Evolutionary conservation across 768 basidiomycete genomes (phyloP).

Genomic region (Candolleomyces efflorescens): DNA sequence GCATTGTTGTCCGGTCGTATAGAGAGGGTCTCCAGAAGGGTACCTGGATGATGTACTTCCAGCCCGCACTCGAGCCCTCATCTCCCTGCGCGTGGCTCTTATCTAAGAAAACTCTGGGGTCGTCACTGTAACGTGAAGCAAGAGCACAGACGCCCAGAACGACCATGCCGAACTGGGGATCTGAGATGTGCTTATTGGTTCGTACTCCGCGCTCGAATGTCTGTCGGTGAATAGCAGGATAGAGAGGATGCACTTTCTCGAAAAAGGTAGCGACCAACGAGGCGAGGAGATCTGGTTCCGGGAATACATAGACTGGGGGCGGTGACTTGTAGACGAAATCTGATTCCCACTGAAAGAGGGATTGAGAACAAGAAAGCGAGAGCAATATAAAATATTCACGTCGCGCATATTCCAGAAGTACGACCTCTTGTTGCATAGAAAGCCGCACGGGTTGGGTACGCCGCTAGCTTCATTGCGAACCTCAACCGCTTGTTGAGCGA

Average conservation of each 20-base stretch:
- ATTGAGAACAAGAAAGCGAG: background rate
- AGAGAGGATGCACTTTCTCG: slow-evolving; percentile 38
- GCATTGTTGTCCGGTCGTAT: slow-evolving; percentile 52
- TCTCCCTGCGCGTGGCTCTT: slow-evolving; percentile 25
- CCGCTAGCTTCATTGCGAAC: background rate
- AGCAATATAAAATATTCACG: slow-evolving; percentile 13
- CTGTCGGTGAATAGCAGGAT: slow-evolving; percentile 66
- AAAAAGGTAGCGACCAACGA: slow-evolving; percentile 60
- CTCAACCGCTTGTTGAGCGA: slow-evolving; percentile 32
- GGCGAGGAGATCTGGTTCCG: slow-evolving; percentile 43
- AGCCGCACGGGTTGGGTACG: background rate
- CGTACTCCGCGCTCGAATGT: slow-evolving; percentile 51
- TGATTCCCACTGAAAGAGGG: slow-evolving; percentile 34
- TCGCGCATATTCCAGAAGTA: slow-evolving; percentile 26
- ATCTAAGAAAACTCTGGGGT: slow-evolving; percentile 28
- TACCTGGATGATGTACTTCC: slow-evolving; percentile 61
- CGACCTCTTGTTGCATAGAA: slow-evolving; percentile 13
- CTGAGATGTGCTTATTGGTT: slow-evolving; percentile 42
- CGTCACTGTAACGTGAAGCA: slow-evolving; percentile 56
- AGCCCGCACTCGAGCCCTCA: slow-evolving; percentile 44
- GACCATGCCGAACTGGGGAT: slow-evolving; percentile 47
- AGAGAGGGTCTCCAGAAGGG: slow-evolving; percentile 56
- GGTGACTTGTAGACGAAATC: slow-evolving; percentile 17
- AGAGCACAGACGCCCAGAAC: slow-evolving; percentile 66
- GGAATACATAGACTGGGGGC: slow-evolving; percentile 35